These are phyloP conservation scores for Euphorbia peplus DNA, from an alignment of 345 rosid species.

Conservation along the genomic window DNA sequence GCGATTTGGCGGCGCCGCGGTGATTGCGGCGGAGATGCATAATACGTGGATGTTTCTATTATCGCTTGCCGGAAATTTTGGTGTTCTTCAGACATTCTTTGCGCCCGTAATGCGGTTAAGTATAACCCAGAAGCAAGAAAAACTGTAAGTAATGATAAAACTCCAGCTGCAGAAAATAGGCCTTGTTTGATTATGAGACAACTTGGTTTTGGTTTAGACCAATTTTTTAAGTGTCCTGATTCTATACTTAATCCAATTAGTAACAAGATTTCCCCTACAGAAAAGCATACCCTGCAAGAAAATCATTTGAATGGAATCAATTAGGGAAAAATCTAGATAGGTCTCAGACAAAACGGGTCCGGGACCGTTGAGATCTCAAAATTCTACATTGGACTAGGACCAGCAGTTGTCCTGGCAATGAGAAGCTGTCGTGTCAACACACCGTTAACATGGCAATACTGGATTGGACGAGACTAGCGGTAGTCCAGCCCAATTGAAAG, in stretches of 20 bases:
- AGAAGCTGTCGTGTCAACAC: no score
- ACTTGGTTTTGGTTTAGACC: conserved; percentile 65
- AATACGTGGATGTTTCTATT: conserved; percentile 47
- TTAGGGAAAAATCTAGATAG: no score
- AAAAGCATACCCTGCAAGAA: conserved; percentile 63
- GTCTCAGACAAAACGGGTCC: no score
- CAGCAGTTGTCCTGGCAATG: no score
- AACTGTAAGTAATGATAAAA: conserved; percentile 57
- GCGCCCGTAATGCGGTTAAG: conserved; percentile 72
- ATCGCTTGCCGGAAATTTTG: conserved; percentile 47
- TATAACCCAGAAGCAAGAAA: conserved; percentile 66
- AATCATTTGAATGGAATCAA: neutral
- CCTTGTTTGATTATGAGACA: conserved; percentile 70
- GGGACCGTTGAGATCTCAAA: no score
- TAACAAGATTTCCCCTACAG: conserved; percentile 67
- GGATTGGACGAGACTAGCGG: no score
- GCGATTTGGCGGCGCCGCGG: conserved; percentile 36
- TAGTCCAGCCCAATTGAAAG: no score
- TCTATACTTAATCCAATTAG: conserved; percentile 78
- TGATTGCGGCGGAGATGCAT: conserved; percentile 64
- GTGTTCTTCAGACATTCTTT: conserved; percentile 46
- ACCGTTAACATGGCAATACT: no score
- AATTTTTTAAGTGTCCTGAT: conserved; percentile 79
- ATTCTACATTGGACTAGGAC: no score
- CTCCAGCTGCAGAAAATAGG: conserved; percentile 76